Base-by-base conservation (phyloP, 1,284 basidiomycete genomes). In the Cystobasidium pallidum region DNA sequence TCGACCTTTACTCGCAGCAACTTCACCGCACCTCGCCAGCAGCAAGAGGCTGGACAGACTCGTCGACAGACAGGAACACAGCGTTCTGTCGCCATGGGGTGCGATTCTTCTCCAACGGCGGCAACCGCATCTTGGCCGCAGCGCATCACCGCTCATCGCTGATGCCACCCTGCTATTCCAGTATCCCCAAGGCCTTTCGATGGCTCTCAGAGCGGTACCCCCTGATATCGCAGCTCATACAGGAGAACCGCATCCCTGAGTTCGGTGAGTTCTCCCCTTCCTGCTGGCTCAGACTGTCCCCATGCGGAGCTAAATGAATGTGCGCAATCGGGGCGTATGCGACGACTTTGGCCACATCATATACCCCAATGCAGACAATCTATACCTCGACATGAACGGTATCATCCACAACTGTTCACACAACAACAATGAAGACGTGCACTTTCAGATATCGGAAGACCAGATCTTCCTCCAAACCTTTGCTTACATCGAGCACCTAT, bases 341-440 rank as follows among this genome's bases (percentile, higher is more conserved):
- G 41, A 41, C n/a, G n/a, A n/a, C n/a, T 41, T 39, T 41, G n/a
- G 39, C 36, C n/a, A 21, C 24, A 41, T 59, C 15, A 41, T 45
- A 7, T n/a, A n/a, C n/a, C n/a, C n/a, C 39, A 28, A 28, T 76
- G 89, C 68, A 74, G 91, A 94, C 82, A 92, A 92, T 79, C 82
- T 94, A 73, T 94, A 96, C 81, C 86, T 96, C 76, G 94, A 93
- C 82, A 98, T 96, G 86, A 99, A 99, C 81, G 94, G 92, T 74
- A 98, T 99, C 81, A 98, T 99, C 75, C 95, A 99, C 84, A 92
- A 95, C 79, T 97, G 94, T 80, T 92, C 91, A 45, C 91, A 95
- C 83, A 92, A 92, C 47, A 92, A 94, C 78, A 95, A 99, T 81
- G 90, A 88, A 73, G 92, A 98, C 80, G 91, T 92, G 10, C 92